Evolutionary conservation across 2,329 filamentous ascomycete genomes (phyloP).

Genomic region (Nigrospora oryzae): DNA sequence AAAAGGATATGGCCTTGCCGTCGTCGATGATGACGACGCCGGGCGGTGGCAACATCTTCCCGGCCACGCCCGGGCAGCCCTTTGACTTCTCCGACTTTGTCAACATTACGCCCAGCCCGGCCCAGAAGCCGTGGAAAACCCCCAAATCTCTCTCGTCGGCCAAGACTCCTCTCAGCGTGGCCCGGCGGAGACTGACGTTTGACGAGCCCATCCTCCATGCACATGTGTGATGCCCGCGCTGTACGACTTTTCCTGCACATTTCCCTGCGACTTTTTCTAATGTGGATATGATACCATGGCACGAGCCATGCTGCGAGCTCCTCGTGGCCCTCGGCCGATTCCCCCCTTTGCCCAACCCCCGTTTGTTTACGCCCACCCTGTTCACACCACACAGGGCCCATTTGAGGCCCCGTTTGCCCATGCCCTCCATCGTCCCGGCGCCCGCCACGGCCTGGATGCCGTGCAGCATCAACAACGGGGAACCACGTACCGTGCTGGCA

Average conservation of each 20-base stretch:
- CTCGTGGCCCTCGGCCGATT: no score
- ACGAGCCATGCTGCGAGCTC: slow-evolving; percentile 1
- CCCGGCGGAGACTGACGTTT: slow-evolving; percentile 74
- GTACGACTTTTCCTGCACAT: neutral
- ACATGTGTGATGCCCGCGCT: slow-evolving; percentile 1
- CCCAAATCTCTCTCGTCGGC: slow-evolving; percentile 47
- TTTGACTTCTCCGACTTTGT: slow-evolving; percentile 97
- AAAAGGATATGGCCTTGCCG: slow-evolving; percentile 60
- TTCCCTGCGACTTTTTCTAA: slow-evolving; percentile 1
- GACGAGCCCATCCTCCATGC: slow-evolving; percentile 50
- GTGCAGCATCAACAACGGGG: no score
- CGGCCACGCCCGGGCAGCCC: slow-evolving; percentile 69
- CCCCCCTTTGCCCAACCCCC: no score
- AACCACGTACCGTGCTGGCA: no score
- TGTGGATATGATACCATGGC: slow-evolving; percentile 5
- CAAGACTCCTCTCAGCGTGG: slow-evolving; percentile 54
- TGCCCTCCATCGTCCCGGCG: no score
- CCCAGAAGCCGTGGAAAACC: slow-evolving; percentile 83
- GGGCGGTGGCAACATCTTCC: slow-evolving; percentile 58
- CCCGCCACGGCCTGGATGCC: no score
- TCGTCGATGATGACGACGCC: slow-evolving; percentile 89
- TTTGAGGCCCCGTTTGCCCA: no score
- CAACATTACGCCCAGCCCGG: slow-evolving; percentile 93
- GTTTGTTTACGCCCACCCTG: no score
- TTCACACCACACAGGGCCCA: no score